Conservation (phyloP, 176 grass and related monocot genomes). For the Oryza glaberrima region DNA sequence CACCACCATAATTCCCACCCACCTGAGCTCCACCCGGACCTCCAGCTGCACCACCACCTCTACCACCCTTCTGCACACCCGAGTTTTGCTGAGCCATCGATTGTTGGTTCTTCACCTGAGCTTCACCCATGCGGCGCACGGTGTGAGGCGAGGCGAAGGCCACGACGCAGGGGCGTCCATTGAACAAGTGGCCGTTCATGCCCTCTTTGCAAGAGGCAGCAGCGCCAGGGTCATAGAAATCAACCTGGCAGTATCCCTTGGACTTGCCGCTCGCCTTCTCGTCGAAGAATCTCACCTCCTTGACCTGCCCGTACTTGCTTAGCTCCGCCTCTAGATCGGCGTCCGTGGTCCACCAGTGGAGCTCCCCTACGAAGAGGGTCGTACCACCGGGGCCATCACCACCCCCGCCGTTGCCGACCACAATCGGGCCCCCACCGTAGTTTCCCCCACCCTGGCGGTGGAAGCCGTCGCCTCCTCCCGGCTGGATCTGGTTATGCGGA, state of each 20-base stretch:
- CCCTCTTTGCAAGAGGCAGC: slow-evolving; percentile 63
- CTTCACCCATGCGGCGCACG: slow-evolving; percentile 73
- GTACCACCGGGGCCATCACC: slow-evolving; percentile 52
- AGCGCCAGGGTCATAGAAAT: slow-evolving; percentile 62
- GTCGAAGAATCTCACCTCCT: slow-evolving; percentile 79
- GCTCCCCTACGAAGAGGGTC: slow-evolving; percentile 79
- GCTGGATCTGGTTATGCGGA: slow-evolving; percentile 38
- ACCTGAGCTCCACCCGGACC: slow-evolving; percentile 32
- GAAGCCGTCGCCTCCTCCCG: slow-evolving; percentile 48
- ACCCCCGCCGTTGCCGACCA: slow-evolving; percentile 47
- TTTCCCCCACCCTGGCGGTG: slow-evolving; percentile 58
- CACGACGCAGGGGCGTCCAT: slow-evolving; percentile 71
- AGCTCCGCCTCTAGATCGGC: slow-evolving; percentile 69
- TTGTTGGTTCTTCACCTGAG: slow-evolving; percentile 71
- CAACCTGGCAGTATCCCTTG: slow-evolving; percentile 77
- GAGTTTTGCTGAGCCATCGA: slow-evolving; percentile 47
- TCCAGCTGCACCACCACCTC: slow-evolving; percentile 35
- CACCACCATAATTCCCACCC: slow-evolving; percentile 49
- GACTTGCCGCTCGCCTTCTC: slow-evolving; percentile 84
- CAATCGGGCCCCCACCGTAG: slow-evolving; percentile 43
- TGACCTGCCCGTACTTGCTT: slow-evolving; percentile 71
- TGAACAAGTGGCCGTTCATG: slow-evolving; percentile 77
- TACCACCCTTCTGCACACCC: slow-evolving; percentile 54
- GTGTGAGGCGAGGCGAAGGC: slow-evolving; percentile 64
- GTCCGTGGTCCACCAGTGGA: slow-evolving; percentile 90